Conservation (phyloP, 306 rosid species). For the Purshia tridentata region DNA sequence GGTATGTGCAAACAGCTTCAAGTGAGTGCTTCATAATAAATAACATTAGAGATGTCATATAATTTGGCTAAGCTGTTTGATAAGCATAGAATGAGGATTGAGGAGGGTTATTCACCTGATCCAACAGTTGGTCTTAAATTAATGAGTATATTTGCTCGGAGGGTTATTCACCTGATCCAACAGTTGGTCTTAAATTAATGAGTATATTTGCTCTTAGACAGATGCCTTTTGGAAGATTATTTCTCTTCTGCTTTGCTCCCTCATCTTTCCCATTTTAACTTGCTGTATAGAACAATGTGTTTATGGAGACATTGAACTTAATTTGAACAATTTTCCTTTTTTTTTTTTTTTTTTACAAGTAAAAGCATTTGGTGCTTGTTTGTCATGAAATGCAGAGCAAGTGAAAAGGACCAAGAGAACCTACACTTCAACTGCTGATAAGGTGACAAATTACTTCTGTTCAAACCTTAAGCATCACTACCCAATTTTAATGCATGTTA, state of each 20-base stretch:
- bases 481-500: background rate
- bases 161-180: too few relatives aligned
- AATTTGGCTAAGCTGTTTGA: background rate
- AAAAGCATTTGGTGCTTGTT: background rate
- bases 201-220: too few relatives aligned
- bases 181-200: too few relatives aligned
- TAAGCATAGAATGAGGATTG: background rate
- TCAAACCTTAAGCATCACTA: background rate
- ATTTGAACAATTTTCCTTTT: too few relatives aligned
- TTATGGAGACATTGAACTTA: too few relatives aligned
- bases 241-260: too few relatives aligned
- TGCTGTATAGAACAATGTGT: too few relatives aligned
- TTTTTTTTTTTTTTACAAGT: background rate
- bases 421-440: background rate
- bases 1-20: constrained; percentile 42
- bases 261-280: too few relatives aligned
- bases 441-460: background rate
- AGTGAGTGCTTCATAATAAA: constrained; percentile 42
- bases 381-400: background rate
- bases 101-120: constrained; percentile 48
- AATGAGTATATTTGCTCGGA: too few relatives aligned
- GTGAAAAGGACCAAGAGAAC: too few relatives aligned
- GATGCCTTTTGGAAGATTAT: too few relatives aligned
- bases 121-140: constrained; percentile 46
- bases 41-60: background rate